phyloP scores from a whole-genome alignment of 306 rosid species.

The Citrullus colocynthis region DNA sequence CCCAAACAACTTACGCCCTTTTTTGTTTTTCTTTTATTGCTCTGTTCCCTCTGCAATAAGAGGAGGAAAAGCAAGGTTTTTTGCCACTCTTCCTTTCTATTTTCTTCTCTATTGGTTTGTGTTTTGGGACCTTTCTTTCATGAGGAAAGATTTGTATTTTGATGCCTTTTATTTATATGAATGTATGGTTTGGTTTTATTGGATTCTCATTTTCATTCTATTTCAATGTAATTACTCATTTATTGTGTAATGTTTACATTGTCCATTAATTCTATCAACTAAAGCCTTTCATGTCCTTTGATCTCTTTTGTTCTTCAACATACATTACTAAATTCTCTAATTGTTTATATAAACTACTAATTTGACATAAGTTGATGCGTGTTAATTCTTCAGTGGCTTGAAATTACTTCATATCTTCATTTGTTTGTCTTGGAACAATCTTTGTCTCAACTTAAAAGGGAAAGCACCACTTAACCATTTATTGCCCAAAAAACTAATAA shows the following conservation, averaged over 20 bases:
- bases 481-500: not conserved
- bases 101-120: not conserved
- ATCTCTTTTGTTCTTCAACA: too few relatives aligned
- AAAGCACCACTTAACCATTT: not conserved
- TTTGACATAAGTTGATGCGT: too few relatives aligned
- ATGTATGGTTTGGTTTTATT: not conserved
- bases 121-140: slow-evolving; percentile 6
- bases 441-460: not conserved
- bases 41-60: slow-evolving; percentile 13
- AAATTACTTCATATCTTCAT: too few relatives aligned
- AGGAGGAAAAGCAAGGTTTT: slow-evolving; percentile 15
- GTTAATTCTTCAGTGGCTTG: too few relatives aligned
- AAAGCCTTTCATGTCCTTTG: too few relatives aligned
- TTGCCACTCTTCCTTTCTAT: not conserved
- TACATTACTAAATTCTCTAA: too few relatives aligned
- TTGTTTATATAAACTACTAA: too few relatives aligned
- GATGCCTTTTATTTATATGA: not conserved
- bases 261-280: too few relatives aligned
- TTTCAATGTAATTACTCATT: not conserved
- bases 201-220: not conserved
- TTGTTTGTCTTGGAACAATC: too few relatives aligned
- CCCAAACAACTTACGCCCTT: not conserved
- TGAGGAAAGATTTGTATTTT: not conserved
- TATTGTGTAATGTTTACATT: not conserved
- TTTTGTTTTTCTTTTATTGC: not conserved